Evolutionary conservation across 352 stramenopile genomes (phyloP).

Genomic region (Phytopythium oedochilum): DNA sequence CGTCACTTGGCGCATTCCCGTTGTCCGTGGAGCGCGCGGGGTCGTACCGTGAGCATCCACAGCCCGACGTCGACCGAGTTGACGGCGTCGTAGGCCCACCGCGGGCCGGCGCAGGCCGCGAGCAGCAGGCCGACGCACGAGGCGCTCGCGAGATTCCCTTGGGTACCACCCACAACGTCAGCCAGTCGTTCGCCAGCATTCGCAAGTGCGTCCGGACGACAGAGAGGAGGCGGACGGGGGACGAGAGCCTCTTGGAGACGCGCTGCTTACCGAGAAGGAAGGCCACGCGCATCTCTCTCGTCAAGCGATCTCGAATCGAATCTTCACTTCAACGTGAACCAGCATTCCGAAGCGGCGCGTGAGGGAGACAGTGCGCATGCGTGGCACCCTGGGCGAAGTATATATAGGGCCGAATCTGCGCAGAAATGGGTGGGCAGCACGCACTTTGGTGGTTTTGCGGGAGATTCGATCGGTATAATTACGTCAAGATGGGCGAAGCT

Average conservation of each 20-base stretch:
- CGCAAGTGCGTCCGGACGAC: not conserved
- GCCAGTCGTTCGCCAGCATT: not conserved
- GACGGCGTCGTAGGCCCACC: conserved; percentile 58
- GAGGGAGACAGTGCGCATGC: too few relatives aligned
- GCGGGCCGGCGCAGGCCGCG: conserved; percentile 29
- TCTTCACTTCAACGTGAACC: not conserved
- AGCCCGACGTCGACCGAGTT: conserved; percentile 77
- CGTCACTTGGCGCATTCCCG: not conserved
- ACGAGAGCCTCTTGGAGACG: too few relatives aligned
- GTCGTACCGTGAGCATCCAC: conserved; percentile 51
- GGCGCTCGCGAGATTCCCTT: conserved; percentile 48
- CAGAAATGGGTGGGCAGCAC: not conserved
- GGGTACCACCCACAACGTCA: not conserved
- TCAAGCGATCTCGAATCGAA: not conserved
- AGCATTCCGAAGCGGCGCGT: conserved; percentile 4
- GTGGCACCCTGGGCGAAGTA: not conserved
- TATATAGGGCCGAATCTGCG: conserved; percentile 7
- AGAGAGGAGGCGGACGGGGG: not conserved
- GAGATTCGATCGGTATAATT: conserved; percentile 1
- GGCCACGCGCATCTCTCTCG: conserved; percentile 18
- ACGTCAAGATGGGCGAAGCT: conserved; percentile 3
- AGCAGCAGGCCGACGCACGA: conserved; percentile 47
- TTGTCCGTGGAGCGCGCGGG: not conserved
- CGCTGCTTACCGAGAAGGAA: conserved; percentile 32
- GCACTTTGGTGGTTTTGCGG: not conserved